Conservation (phyloP, 257 asterid species). For the Cynanchum wilfordii region DNA sequence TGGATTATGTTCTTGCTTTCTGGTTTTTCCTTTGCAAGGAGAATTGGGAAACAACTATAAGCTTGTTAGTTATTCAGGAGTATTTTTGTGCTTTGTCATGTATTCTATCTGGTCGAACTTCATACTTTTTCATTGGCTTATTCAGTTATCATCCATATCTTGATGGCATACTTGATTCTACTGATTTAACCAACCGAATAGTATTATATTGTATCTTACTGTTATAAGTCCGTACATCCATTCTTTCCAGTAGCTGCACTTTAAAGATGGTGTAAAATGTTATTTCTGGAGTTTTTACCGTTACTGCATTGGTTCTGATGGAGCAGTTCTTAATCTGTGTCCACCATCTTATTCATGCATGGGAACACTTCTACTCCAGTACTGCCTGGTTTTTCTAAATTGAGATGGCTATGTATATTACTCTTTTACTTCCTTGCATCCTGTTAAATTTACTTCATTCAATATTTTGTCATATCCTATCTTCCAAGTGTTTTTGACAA, state of each 20-base stretch:
- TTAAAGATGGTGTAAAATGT: background rate
- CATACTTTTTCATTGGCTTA: background rate
- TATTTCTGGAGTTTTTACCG: background rate
- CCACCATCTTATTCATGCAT: background rate
- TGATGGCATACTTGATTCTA: background rate
- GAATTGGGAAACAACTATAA: background rate
- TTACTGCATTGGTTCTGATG: background rate
- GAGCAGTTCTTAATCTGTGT: background rate
- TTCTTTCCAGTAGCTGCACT: background rate
- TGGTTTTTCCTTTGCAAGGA: background rate
- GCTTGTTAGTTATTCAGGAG: background rate
- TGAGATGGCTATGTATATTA: background rate
- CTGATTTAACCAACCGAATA: background rate
- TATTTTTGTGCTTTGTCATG: background rate
- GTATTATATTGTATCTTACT: too few relatives aligned
- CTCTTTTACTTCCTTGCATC: background rate
- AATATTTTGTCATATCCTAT: background rate
- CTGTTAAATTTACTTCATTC: background rate
- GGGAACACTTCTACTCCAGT: background rate
- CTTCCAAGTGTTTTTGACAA: background rate
- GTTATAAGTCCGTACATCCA: background rate
- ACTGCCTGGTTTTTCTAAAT: background rate
- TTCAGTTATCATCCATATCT: background rate
- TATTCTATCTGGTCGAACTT: background rate
- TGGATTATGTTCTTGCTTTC: background rate